Percentiles rank a stretch among this genome's conserved stretches.
Evolutionary conservation across 2,329 filamentous ascomycete genomes (phyloP).

Genomic region (Aspergillus nomiae): DNA sequence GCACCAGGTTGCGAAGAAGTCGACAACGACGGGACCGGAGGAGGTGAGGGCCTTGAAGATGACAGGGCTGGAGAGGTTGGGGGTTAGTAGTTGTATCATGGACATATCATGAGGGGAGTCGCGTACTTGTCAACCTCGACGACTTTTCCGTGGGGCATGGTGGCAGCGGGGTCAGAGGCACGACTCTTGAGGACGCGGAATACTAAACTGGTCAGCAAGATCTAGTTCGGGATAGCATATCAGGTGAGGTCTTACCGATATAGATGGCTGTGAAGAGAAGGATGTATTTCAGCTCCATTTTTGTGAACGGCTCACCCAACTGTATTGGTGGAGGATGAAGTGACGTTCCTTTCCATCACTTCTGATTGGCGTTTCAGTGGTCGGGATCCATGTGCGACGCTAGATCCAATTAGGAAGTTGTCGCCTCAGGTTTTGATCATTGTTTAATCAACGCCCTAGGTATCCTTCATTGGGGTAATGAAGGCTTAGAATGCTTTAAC

Average conservation of each 20-base stretch:
- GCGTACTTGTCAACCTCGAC: slow-evolving; percentile 38
- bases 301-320: not conserved
- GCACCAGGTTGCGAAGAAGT: slow-evolving; percentile 60
- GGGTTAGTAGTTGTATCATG: not conserved
- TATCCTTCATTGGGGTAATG: too few species aligned
- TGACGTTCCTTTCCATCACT: not conserved
- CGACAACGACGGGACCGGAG: slow-evolving; percentile 54
- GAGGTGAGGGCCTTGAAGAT: slow-evolving; percentile 58
- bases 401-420: not conserved
- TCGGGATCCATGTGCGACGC: not conserved
- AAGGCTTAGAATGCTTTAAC: too few species aligned
- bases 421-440: too few species aligned
- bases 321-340: not conserved
- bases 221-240: not conserved
- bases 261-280: slow-evolving; percentile 18
- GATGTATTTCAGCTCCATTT: slow-evolving; percentile 17
- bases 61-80: slow-evolving; percentile 48
- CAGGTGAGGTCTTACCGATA: slow-evolving; percentile 7
- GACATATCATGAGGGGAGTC: not conserved
- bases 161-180: slow-evolving; percentile 18
- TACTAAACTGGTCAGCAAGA: slow-evolving; percentile 3
- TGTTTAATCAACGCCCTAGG: too few species aligned
- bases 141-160: slow-evolving; percentile 40
- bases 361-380: not conserved
- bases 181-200: slow-evolving; percentile 20